Conservation (phyloP, 2,329 filamentous ascomycete species). For the Geosmithia morbida region DNA sequence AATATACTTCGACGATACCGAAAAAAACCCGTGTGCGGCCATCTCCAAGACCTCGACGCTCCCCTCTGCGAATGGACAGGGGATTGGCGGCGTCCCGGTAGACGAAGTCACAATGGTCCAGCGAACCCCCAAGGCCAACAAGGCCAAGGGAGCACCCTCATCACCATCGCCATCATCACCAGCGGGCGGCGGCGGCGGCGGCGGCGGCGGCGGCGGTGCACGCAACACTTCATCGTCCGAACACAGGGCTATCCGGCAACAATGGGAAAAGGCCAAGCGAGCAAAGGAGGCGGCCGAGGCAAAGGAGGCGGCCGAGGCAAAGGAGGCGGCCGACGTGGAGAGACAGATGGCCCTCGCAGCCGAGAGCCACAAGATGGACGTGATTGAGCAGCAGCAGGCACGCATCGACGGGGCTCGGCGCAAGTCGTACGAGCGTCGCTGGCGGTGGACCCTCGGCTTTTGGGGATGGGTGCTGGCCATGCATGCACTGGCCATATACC, state of each 20-base stretch:
- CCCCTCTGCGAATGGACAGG: neutral
- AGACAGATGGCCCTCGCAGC: neutral
- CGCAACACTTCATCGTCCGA: conserved; percentile 14
- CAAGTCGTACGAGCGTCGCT: conserved; percentile 33
- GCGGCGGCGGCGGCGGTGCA: neutral
- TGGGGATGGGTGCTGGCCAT: conserved; percentile 58
- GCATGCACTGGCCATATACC: conserved; percentile 69
- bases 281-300: conserved; percentile 18
- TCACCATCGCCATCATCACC: too few relatives aligned
- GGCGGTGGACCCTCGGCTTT: conserved; percentile 48
- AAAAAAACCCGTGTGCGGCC: too few relatives aligned
- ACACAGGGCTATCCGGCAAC: conserved; percentile 35
- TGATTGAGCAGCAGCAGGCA: conserved; percentile 27
- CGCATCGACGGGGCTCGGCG: conserved; percentile 33
- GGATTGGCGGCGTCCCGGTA: neutral
- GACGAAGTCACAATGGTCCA: neutral
- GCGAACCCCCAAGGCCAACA: conserved; percentile 2
- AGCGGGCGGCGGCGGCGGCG: too few relatives aligned
- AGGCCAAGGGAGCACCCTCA: neutral
- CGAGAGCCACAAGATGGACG: conserved; percentile 13
- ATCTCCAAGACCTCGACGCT: too few relatives aligned
- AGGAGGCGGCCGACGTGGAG: neutral
- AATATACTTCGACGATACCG: too few relatives aligned
- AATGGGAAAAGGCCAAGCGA: conserved; percentile 38
- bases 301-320: neutral